Base-by-base conservation (phyloP, 495 filamentous ascomycete species). In the Podospora bellae-mahoneyi region DNA sequence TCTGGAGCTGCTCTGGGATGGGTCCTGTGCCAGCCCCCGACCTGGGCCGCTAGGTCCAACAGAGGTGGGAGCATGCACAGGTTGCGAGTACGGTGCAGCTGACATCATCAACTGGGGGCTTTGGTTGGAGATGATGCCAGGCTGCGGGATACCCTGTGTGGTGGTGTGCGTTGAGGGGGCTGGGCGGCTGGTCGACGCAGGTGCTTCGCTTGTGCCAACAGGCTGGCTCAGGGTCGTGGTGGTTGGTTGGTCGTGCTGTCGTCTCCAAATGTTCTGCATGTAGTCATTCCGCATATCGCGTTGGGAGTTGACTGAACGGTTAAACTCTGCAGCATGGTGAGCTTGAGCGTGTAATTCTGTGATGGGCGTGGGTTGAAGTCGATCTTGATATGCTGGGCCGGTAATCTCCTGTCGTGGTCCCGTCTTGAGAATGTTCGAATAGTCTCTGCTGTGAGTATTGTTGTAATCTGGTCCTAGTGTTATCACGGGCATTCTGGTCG, bases 281-380 rank as follows among this genome's bases (percentile, higher is more conserved):
- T 90, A 94, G 64, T 92, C 88, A 56, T 81, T 84, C 64, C 95
- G 89, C 76, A 89, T 87, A 30, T 83, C 87, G 65, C 94, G 87
- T 72, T 92, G 89, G 66, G 89, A 84, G 66, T 88, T 89, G 30
- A 98, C 81, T 32, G 83, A 81, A 72, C 94, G 94, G 78, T 96
- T 98, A 81, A 88, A 96, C 73, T 98, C 94, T 39, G 92, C 91
- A 4, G 94, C 89, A 55, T 95, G 92, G 34, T 90, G 85, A 32
- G 93, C 93, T 74, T 98, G 93, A 63, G 91, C 91, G 67, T 96
- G 81, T 66, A 98, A 88, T 70, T 97, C 94, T n/a, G 87, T 79
- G 4, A 89, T 83, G n/a, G 90, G 85, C 71, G 88, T 94, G 18
- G 91, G 81, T 76, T 93, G 90, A 15, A 88, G 91, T 60, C 92